Base-by-base conservation (phyloP, 176 grass and related monocot species). In the Cenchrus purpureus region DNA sequence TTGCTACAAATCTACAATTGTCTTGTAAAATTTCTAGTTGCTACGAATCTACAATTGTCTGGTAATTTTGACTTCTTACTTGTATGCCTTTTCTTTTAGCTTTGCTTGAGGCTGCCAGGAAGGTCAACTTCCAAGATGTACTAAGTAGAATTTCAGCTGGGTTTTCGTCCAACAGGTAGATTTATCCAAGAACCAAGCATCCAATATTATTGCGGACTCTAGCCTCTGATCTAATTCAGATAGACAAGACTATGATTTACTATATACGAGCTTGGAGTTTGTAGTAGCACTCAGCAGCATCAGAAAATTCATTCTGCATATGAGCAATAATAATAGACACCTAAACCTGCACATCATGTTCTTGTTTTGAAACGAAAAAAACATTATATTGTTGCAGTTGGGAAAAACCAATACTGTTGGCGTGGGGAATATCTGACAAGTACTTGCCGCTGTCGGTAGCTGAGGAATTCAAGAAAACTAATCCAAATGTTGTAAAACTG, bases 41-140 rank as follows among this genome's bases (percentile, higher is more conserved):
- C 28, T 80, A 49, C 70, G 31, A 32, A 32, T 32, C 31, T 32
- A 32, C 31, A 40, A 42, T 43, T 73, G 5, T 89, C 54, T 71
- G 46, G 45, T 45, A 57, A 42, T 69, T 19, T 12, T 81, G 60
- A 87, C 8, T 56, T 89, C 65, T 69, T 14, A 51, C 45, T 46
- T 71, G 20, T 58, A 28, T 70, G 4, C 71, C 43, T 28, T 72
- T 76, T 82, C 42, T 65, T 59, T 56, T 68, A 98, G 95, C 95
- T 84, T 87, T 98, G 83, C 91, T 98, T 82, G 93, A 98, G 92
- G 81, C 91, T 93, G 87, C 95, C 70, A 98, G 91, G 89, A 98
- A 87, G 81, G 87, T 89, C 68, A 93, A 92, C 37, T 92, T 98
- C 76, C 86, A 79, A 79, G 87, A 95, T 76, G 86, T 98, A 50